Evolutionary conservation across 768 basidiomycete species (phyloP).

Genomic region (Asterophora parasitica): DNA sequence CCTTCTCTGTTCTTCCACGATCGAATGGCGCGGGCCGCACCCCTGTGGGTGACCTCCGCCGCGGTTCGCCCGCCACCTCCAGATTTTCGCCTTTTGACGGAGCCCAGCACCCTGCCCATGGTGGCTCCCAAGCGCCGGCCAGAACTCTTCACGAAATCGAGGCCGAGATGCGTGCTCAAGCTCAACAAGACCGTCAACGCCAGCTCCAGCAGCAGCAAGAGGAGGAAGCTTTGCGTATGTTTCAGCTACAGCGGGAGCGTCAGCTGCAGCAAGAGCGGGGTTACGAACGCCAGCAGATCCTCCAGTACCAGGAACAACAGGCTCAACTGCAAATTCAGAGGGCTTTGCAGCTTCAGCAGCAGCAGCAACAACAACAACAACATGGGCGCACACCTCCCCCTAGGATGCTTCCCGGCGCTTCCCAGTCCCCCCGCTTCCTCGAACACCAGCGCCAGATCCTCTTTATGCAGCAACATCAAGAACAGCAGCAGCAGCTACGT

Average conservation of each 20-base stretch:
- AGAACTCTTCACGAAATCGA: conserved; percentile 81
- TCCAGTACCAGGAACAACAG: conserved; percentile 45
- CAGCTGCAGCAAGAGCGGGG: conserved; percentile 29
- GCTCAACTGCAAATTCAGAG: conserved; percentile 45
- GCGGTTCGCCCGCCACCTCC: conserved; percentile 26
- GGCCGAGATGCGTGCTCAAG: conserved; percentile 70
- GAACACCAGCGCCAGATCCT: conserved; percentile 71
- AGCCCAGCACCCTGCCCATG: conserved; percentile 28
- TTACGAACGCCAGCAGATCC: conserved; percentile 40
- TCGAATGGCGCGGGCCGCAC: conserved; percentile 44
- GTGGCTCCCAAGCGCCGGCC: conserved; percentile 31
- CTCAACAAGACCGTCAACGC: conserved; percentile 36
- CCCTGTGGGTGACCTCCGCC: conserved; percentile 28
- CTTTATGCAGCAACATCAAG: conserved; percentile 64
- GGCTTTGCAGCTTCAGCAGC: conserved; percentile 46
- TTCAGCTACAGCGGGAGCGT: conserved; percentile 30
- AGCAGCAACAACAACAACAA: conserved; percentile 43
- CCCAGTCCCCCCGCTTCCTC: conserved; percentile 76
- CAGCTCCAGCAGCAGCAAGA: conserved; percentile 41
- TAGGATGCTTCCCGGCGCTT: conserved; percentile 59
- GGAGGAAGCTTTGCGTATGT: conserved; percentile 24
- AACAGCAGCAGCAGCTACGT: conserved; percentile 55
- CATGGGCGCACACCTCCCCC: conserved; percentile 64
- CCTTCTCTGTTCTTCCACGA: conserved; percentile 63
- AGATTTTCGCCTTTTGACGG: conserved; percentile 37